Conservation (phyloP, 768 basidiomycete genomes). For the Grammothele lineata region DNA sequence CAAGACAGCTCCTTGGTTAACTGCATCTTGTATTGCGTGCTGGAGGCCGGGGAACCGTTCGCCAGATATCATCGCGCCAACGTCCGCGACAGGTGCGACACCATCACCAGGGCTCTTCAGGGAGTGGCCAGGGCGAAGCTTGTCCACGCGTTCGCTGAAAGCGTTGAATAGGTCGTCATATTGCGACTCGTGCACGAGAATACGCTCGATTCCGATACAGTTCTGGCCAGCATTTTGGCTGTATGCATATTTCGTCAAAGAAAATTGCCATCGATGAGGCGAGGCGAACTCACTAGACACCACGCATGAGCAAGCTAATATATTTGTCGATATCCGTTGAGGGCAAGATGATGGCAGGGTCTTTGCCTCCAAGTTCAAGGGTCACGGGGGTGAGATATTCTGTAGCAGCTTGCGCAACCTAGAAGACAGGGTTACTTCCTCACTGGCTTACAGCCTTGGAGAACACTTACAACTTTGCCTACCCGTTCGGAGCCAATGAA, state of each 20-base stretch:
- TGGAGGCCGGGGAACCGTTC: slow-evolving; percentile 70
- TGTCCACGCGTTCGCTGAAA: slow-evolving; percentile 57
- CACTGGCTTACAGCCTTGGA: slow-evolving; percentile 15
- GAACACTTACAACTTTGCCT: slow-evolving; percentile 56
- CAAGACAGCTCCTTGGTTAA: slow-evolving; percentile 59
- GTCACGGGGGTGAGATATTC: slow-evolving; percentile 87
- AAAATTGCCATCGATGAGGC: not conserved
- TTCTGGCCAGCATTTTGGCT: slow-evolving; percentile 95
- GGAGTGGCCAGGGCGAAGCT: slow-evolving; percentile 76
- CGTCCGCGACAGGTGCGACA: slow-evolving; percentile 72
- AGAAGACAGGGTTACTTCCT: not conserved
- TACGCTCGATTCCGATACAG: slow-evolving; percentile 93
- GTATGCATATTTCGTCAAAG: slow-evolving; percentile 1
- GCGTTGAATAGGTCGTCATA: slow-evolving; percentile 71
- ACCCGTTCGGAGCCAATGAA: slow-evolving; percentile 84
- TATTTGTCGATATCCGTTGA: slow-evolving; percentile 79
- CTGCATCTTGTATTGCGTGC: slow-evolving; percentile 64
- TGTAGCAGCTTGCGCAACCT: slow-evolving; percentile 83
- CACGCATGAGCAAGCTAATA: slow-evolving; percentile 83
- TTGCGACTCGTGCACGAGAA: slow-evolving; percentile 78
- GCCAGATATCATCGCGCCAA: slow-evolving; percentile 81
- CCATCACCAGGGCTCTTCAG: slow-evolving; percentile 63
- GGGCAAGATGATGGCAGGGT: slow-evolving; percentile 87
- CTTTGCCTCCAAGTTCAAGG: slow-evolving; percentile 93
- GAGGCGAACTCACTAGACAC: slow-evolving; percentile 67